Evolutionary conservation across 2,329 filamentous ascomycete species (phyloP), one percentile per base, ranked within the genome.

Genomic region (Aulographum hederae): DNA sequence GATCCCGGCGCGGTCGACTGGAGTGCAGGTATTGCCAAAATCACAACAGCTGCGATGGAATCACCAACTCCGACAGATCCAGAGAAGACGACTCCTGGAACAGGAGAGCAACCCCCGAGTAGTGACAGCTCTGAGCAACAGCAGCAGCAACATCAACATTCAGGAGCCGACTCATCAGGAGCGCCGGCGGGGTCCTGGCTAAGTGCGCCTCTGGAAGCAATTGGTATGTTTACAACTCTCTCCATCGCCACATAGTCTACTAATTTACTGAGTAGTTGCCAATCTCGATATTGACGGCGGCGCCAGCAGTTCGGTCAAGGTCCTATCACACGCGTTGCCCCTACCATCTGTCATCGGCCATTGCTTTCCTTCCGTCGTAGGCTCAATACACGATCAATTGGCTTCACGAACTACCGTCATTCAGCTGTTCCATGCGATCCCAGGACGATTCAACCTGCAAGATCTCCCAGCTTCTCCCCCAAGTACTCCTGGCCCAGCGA

Each of bases 381-480:
- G 61, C 34, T 56, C 59, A 3, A 60, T 75, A 1, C 67, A 72
- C 43, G 53, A 60, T 23, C 56, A 57, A 15, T 60, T 65, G 10
- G 56, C 61, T 16, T 46, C 56, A 3, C 59, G 56, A 30, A 67
- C 62, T 1, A 61, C 61, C 2, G 74, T 69, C 54, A 71, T 74
- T 48, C 72, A 71, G 36, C 63, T 75, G 31, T 71, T 69, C 33
- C 69, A 75, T 43, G 70, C 69, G 1, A 65, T 73, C 1, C 69
- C 68, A 6, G 65, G 67, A 26, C 64, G 65, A 32, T 73, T 72
- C 50, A 73, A 63, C 34, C 57, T 75, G 21, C 60, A 61, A 14
- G 69, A 73, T 39, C 56, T 75, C 3, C 70, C 70, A 5, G 67
- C 61, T 18, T 73, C 70, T n/a, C 70, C 70, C 6, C 67, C 69